These are phyloP conservation scores for Colletotrichum nymphaeae DNA, from an alignment of 2,329 filamentous ascomycete species.

Conservation along the genomic window DNA sequence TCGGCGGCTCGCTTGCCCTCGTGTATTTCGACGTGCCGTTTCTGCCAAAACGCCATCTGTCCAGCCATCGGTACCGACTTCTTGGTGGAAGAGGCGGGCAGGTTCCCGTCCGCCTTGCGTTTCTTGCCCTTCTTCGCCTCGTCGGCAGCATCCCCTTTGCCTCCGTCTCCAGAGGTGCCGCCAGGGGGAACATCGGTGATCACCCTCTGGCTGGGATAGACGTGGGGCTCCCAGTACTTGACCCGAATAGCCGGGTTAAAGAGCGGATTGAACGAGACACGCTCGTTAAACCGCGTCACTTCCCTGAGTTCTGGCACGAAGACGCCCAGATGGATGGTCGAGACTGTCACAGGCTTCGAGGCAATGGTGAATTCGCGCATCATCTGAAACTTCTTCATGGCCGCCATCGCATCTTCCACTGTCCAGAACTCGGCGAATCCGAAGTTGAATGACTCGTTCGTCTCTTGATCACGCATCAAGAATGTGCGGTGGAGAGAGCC, in stretches of 20 bases:
- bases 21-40: constrained; percentile 55
- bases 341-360: constrained; percentile 76
- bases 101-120: constrained; percentile 59
- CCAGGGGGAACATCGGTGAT: constrained; percentile 65
- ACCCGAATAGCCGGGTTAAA: constrained; percentile 76
- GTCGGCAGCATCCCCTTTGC: constrained; percentile 41
- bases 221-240: constrained; percentile 81
- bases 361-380: constrained; percentile 83
- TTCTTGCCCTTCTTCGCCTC: constrained; percentile 61
- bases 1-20: constrained; percentile 34
- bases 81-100: constrained; percentile 46
- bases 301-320: constrained; percentile 80
- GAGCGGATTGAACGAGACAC: constrained; percentile 76
- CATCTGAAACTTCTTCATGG: constrained; percentile 77
- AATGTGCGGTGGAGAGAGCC: constrained; percentile 83
- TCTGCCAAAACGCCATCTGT: constrained; percentile 58
- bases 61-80: constrained; percentile 54
- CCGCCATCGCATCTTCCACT: constrained; percentile 79
- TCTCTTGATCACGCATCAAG: constrained; percentile 78
- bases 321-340: constrained; percentile 85
- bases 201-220: constrained; percentile 74
- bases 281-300: constrained; percentile 63
- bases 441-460: constrained; percentile 81
- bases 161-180: constrained; percentile 51
- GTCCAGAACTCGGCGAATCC: constrained; percentile 87